Evolutionary conservation across 2,329 filamentous ascomycete species (phyloP), one percentile per base, ranked within the genome.

Genomic region (Neofusicoccum umdonicola): DNA sequence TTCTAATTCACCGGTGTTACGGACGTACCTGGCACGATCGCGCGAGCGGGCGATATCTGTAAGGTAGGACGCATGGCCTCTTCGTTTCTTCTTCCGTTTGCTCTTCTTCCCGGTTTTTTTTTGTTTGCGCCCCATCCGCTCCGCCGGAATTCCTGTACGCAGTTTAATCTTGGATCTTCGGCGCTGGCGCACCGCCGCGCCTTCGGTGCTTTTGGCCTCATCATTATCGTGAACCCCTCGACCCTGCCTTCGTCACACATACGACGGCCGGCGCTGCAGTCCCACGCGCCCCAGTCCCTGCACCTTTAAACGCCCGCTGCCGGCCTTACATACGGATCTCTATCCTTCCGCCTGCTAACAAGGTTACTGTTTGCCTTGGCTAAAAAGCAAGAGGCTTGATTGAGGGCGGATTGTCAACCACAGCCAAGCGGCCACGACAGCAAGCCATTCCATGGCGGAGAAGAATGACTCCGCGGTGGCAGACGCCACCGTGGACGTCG

Each of bases 141-240:
- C 15, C 12, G 17, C 41, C 35, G 34, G 37, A 19, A 13, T 15
- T n/a, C 19, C n/a, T 34, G 9, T 22, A 31, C 37, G 4, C 52
- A 27, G 51, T 54, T 54, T 31, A 7, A 17, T 34, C 27, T 51
- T 62, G 37, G 34, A 62, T 62, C 58, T 31, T 12, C 34, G 45
- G 27, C 22, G 13, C 12, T 22, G 60, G 19, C 45, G 35, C 35
- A 27, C 35, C 11, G 27, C 27, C 42, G 37, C 34, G 19, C 37
- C 39, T 45, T n/a, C 37, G 13, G 34, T 62, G 45, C 45, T 62
- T 44, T 41, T 62, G 48, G 35, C 13, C n/a, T 47, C 45, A 22
- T 11, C 31, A 58, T 60, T 60, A 48, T 60, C 56, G 56, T 60
- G 56, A 60, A 60, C 41, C 56, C 56, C 56, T 60, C 56, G 44